phyloP scores from a whole-genome alignment of 108 stramenopile species.

The Pinguiococcus pyrenoidosus region DNA sequence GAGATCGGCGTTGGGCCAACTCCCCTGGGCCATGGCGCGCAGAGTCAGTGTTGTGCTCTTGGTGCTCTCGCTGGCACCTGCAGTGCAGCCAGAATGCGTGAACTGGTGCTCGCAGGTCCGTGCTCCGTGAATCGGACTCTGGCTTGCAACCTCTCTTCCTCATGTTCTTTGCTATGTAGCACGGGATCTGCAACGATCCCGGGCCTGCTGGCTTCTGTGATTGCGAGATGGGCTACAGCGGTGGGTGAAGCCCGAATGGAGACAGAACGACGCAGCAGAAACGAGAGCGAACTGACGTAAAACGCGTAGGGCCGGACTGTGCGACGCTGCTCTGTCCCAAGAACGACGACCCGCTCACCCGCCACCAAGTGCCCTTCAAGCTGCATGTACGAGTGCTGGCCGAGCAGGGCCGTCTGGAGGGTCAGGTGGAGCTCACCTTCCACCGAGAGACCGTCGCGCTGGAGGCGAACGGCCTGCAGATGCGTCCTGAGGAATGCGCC shows the following conservation, averaged over 20 bases:
- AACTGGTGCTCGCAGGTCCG: too few species aligned
- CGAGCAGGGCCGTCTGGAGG: slow-evolving; percentile 3
- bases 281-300: too few species aligned
- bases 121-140: too few species aligned
- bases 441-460: slow-evolving; percentile 10
- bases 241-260: slow-evolving; percentile 16
- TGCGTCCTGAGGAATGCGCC: background rate
- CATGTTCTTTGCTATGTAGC: too few species aligned
- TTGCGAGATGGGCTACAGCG: slow-evolving; percentile 22
- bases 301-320: too few species aligned
- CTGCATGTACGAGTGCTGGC: slow-evolving; percentile 10
- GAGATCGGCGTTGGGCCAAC: too few species aligned
- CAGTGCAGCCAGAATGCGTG: too few species aligned
- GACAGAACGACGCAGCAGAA: too few species aligned
- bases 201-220: slow-evolving; percentile 21
- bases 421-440: slow-evolving; percentile 8
- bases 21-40: too few species aligned
- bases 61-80: too few species aligned
- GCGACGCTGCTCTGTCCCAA: slow-evolving; percentile 22
- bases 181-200: slow-evolving; percentile 21
- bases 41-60: too few species aligned
- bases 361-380: background rate
- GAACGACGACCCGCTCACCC: slow-evolving; percentile 18
- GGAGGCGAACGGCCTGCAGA: slow-evolving; percentile 4
- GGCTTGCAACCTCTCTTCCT: too few species aligned